Evolutionary conservation across 352 stramenopile genomes (phyloP), one percentile per base, ranked within the genome.

Genomic region (Globisporangium lucens): DNA sequence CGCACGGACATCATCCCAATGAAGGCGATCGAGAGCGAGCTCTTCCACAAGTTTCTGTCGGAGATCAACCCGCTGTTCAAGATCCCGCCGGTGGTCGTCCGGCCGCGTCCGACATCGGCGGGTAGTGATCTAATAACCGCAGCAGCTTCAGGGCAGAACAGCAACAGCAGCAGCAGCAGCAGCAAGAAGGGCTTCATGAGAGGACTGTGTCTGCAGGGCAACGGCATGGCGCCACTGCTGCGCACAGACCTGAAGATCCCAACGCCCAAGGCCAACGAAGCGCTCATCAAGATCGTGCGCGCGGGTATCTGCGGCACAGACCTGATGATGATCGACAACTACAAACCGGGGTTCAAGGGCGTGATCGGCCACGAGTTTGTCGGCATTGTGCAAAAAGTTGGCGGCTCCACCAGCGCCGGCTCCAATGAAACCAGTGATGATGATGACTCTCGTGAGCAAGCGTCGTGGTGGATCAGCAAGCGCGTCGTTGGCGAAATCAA

Each of bases 401-500:
- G 82, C 8, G 35, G 35, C 5, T 49, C 41, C 41, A 13, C 17
- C 20, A 3, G 38, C 15, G 7, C 17, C 38, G 20, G 1, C 24
- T 24, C 24, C 24, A 24, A 24, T 24, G 24, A 24, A 24, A 24
- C 24, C 24, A 24, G 24, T 24, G 24, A 24, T 17, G 41, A 49
- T 7, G 41, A 49, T 49, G 41, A n/a, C 41, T 61, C 57, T 13
- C 72, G 63, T 24, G 20, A 65, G 4, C n/a, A 52, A 43, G 13
- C 55, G n/a, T 47, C 13, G 15, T 49, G 41, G 15, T 87, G 82
- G 86, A 61, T 96, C 0, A 83, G 85, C 20, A 82, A 93, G 68
- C 89, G 93, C 35, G 90, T 97, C 29, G 93, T 96, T 30, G 93
- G 87, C 20, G 93, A 98, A 74, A 97, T 98, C 57, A 98, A 98